Evolutionary conservation across 176 grass and related monocot species (phyloP).

Genomic region (Aegilops tauschii): DNA sequence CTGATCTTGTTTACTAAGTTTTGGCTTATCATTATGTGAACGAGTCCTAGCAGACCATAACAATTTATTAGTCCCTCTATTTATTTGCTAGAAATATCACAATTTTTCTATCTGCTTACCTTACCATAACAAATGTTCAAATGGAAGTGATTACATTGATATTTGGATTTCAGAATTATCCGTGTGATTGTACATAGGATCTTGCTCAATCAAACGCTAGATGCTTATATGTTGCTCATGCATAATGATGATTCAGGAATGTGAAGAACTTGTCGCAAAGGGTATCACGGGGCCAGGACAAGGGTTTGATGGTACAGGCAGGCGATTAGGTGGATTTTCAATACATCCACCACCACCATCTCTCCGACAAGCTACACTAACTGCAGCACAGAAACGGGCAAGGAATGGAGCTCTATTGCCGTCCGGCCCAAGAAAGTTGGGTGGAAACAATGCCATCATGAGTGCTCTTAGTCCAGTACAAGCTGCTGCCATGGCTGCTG

Average conservation of each 20-base stretch:
- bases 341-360: constrained; percentile 55
- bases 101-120: not conserved
- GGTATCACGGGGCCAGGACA: constrained; percentile 86
- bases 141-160: not conserved
- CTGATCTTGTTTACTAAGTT: not conserved
- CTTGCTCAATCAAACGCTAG: too few species aligned
- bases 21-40: not conserved
- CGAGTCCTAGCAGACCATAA: not conserved
- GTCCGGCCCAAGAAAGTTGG: constrained; percentile 75
- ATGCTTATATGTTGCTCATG: constrained; percentile 13
- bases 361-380: constrained; percentile 63
- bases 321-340: constrained; percentile 78
- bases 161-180: not conserved
- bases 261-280: constrained; percentile 85
- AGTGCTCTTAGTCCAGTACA: constrained; percentile 85
- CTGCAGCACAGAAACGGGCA: constrained; percentile 78
- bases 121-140: not conserved
- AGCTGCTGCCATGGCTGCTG: constrained; percentile 94
- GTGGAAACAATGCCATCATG: constrained; percentile 85
- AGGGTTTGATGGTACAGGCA: constrained; percentile 81
- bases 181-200: not conserved
- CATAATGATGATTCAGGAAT: constrained; percentile 64
- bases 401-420: constrained; percentile 66
- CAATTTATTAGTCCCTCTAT: not conserved
- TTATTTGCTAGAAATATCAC: not conserved